phyloP scores from a whole-genome alignment of 192 early-diverging fungal species.

The Coemansia sp. region DNA sequence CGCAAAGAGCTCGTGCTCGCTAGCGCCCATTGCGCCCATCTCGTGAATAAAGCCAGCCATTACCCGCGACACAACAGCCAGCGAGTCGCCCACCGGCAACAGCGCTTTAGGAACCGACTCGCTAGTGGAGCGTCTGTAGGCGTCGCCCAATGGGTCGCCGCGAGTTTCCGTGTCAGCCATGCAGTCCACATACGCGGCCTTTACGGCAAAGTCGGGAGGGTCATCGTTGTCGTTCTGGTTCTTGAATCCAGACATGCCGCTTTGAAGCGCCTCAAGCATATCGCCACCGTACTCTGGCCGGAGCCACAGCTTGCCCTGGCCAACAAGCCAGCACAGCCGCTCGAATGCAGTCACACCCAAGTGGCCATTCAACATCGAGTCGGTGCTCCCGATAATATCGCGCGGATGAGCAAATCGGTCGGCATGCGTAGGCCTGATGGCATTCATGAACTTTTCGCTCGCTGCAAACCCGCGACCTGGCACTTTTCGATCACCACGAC shows the following conservation, averaged over 20 bases:
- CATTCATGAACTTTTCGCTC: slow-evolving; percentile 23
- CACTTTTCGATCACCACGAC: slow-evolving; percentile 13
- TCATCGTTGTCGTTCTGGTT: background rate
- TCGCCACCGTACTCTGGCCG: slow-evolving; percentile 16
- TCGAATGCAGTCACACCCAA: slow-evolving; percentile 12
- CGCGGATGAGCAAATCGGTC: background rate
- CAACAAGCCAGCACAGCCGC: slow-evolving; percentile 16
- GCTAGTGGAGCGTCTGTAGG: background rate
- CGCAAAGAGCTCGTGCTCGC: slow-evolving; percentile 18
- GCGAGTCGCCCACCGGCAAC: background rate
- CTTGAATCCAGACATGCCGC: slow-evolving; percentile 21
- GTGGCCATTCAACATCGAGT: background rate
- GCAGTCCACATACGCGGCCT: background rate
- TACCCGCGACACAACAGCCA: slow-evolving; percentile 12
- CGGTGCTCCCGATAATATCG: background rate
- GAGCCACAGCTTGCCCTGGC: slow-evolving; percentile 27
- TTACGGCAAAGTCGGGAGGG: background rate
- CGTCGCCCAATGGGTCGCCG: background rate
- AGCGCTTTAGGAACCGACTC: background rate
- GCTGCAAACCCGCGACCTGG: slow-evolving; percentile 41
- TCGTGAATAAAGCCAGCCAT: slow-evolving; percentile 3
- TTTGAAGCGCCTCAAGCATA: background rate
- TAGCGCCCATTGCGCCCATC: slow-evolving; percentile 31
- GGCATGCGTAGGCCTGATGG: slow-evolving; percentile 19
- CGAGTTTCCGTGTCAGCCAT: background rate